Conservation (phyloP, 805 yeast genomes). For the Cyberlindnera japonica region DNA sequence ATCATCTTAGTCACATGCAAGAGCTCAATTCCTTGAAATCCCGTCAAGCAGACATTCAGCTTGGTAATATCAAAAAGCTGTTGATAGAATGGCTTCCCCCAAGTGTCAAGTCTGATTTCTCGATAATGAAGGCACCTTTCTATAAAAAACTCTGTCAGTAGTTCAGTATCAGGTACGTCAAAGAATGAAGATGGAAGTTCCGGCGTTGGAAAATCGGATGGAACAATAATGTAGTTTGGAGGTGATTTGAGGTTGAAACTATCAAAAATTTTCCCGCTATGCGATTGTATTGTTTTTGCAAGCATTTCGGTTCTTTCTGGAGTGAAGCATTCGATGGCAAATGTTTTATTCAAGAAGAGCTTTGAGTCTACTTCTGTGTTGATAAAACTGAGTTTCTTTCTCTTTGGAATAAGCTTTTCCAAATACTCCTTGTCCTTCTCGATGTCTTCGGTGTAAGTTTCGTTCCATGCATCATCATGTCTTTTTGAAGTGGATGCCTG, state of each 20-base stretch:
- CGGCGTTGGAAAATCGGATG: slow-evolving; percentile 19
- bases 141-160: slow-evolving; percentile 77
- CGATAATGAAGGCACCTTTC: slow-evolving; percentile 68
- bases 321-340: slow-evolving; percentile 42
- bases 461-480: slow-evolving; percentile 23
- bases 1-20: slow-evolving; percentile 68
- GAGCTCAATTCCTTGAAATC: slow-evolving; percentile 74
- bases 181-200: slow-evolving; percentile 15
- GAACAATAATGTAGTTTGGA: slow-evolving; percentile 18
- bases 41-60: slow-evolving; percentile 47
- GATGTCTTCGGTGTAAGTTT: slow-evolving; percentile 3
- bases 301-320: slow-evolving; percentile 36
- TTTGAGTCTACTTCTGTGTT: slow-evolving; percentile 9
- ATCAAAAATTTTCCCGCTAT: slow-evolving; percentile 36
- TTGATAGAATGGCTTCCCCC: slow-evolving; percentile 52
- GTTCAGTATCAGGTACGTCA: slow-evolving; percentile 21
- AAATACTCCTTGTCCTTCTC: neutral
- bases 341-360: slow-evolving; percentile 41
- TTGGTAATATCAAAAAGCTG: slow-evolving; percentile 18
- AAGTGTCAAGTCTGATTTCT: slow-evolving; percentile 45
- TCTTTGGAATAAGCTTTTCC: slow-evolving; percentile 1
- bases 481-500: slow-evolving; percentile 3
- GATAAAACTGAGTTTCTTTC: slow-evolving; percentile 8
- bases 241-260: slow-evolving; percentile 1
- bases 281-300: slow-evolving; percentile 40